Evolutionary conservation across 2,329 filamentous ascomycete genomes (phyloP).

Genomic region (Diaporthe aspalathi): DNA sequence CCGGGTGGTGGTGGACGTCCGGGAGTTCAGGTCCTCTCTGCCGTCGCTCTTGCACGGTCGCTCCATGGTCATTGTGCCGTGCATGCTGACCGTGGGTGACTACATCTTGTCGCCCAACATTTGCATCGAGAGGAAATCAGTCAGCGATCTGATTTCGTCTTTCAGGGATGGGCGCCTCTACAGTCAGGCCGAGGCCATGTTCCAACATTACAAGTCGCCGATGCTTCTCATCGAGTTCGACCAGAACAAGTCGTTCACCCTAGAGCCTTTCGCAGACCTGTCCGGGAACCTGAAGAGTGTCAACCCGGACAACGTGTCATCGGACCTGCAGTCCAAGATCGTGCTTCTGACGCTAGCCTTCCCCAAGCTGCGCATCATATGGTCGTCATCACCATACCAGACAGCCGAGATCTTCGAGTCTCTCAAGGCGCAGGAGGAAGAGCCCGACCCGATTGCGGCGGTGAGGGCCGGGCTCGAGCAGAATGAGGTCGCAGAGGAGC

Average conservation of each 20-base stretch:
- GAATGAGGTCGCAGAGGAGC: slow-evolving; percentile 70
- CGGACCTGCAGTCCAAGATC: slow-evolving; percentile 90
- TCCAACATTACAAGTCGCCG: slow-evolving; percentile 87
- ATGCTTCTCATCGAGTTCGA: slow-evolving; percentile 98
- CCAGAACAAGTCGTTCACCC: slow-evolving; percentile 95
- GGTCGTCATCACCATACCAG: slow-evolving; percentile 93
- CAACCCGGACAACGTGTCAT: slow-evolving; percentile 66
- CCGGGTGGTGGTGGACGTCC: slow-evolving; percentile 92
- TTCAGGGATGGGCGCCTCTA: slow-evolving; percentile 93
- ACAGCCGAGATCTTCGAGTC: slow-evolving; percentile 97
- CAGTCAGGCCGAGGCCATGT: slow-evolving; percentile 93
- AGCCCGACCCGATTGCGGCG: slow-evolving; percentile 90
- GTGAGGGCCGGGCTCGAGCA: slow-evolving; percentile 83
- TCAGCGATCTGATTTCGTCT: slow-evolving; percentile 90
- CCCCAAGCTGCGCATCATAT: slow-evolving; percentile 89
- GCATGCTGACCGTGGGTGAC: slow-evolving; percentile 95
- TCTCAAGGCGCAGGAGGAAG: slow-evolving; percentile 87
- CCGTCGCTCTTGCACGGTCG: slow-evolving; percentile 92
- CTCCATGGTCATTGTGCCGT: slow-evolving; percentile 89
- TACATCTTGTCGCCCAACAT: slow-evolving; percentile 93
- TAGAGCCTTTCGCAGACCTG: slow-evolving; percentile 81
- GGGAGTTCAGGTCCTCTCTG: slow-evolving; percentile 93
- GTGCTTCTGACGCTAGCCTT: slow-evolving; percentile 94
- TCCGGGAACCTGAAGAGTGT: slow-evolving; percentile 72
- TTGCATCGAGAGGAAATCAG: slow-evolving; percentile 93